Evolutionary conservation across 768 basidiomycete species (phyloP).

Genomic region (Termitomyces sp.): DNA sequence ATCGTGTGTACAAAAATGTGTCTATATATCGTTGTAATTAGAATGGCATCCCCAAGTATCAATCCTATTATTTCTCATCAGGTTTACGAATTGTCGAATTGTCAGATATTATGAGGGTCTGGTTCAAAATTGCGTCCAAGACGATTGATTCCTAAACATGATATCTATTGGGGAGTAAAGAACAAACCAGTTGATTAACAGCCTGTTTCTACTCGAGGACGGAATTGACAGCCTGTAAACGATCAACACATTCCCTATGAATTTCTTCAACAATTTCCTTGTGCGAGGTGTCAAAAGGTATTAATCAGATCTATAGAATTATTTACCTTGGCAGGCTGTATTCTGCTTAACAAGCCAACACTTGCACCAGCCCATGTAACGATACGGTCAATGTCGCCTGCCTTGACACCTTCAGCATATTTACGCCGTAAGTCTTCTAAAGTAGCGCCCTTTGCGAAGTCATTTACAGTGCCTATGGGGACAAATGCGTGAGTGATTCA

Average conservation of each 20-base stretch:
- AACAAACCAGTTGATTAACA: neutral
- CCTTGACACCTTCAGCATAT: conserved; percentile 41
- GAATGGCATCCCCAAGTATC: neutral
- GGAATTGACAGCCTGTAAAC: conserved; percentile 26
- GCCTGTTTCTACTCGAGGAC: conserved; percentile 1
- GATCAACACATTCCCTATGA: conserved; percentile 39
- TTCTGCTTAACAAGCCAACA: conserved; percentile 49
- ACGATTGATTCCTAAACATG: too few species aligned
- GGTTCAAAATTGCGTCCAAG: too few species aligned
- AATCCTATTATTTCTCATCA: neutral
- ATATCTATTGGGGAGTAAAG: neutral
- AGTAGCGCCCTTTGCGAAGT: conserved; percentile 47
- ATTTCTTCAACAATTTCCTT: conserved; percentile 57
- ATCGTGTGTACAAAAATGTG: neutral
- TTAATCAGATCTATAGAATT: neutral
- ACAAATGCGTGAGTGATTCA: neutral
- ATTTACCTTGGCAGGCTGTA: conserved; percentile 37
- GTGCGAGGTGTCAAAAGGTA: neutral
- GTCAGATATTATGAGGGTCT: too few species aligned
- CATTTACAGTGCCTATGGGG: conserved; percentile 46
- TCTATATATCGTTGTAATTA: neutral
- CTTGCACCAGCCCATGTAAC: conserved; percentile 71
- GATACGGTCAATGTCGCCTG: conserved; percentile 45
- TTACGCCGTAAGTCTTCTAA: conserved; percentile 38
- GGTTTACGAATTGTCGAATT: too few species aligned